These are phyloP conservation scores for Dactylellina haptotyla DNA, from an alignment of 2,329 filamentous ascomycete species.

Conservation along the genomic window DNA sequence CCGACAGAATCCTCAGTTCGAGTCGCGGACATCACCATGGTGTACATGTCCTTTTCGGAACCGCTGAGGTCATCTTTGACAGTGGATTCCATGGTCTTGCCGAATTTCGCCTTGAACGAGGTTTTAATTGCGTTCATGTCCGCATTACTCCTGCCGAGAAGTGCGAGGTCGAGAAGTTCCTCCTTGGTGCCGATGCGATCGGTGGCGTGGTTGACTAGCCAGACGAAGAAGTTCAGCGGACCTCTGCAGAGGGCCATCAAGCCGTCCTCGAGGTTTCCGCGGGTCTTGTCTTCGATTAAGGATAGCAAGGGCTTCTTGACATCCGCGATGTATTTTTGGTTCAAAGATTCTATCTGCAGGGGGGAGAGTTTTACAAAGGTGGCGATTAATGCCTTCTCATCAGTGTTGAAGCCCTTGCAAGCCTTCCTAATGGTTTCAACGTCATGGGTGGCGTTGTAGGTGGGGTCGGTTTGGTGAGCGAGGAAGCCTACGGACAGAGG, in stretches of 20 bases:
- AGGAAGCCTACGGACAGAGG: constrained; percentile 54
- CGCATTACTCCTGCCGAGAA: constrained; percentile 84
- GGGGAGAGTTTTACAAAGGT: constrained; percentile 75
- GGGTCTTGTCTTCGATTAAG: constrained; percentile 81
- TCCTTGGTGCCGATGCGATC: constrained; percentile 87
- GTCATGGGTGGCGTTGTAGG: constrained; percentile 71
- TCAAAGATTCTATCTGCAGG: constrained; percentile 78
- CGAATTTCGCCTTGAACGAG: constrained; percentile 76
- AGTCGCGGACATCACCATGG: constrained; percentile 79
- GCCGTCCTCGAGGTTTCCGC: constrained; percentile 77
- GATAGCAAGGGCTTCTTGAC: constrained; percentile 75
- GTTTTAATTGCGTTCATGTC: constrained; percentile 87
- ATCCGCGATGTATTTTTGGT: constrained; percentile 72
- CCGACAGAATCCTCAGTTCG: constrained; percentile 82
- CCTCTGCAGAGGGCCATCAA: constrained; percentile 80
- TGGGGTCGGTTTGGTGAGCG: constrained; percentile 52
- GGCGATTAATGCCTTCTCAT: constrained; percentile 80
- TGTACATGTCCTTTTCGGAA: constrained; percentile 86
- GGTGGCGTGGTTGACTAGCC: constrained; percentile 76
- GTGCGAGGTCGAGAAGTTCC: constrained; percentile 81
- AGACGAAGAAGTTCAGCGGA: constrained; percentile 79
- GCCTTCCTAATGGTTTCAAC: constrained; percentile 78
- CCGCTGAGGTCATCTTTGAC: constrained; percentile 82
- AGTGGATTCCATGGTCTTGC: constrained; percentile 74
- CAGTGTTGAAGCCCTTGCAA: constrained; percentile 94